Base-by-base conservation (phyloP, 2,329 filamentous ascomycete species). In the Sporothrix curviconia region DNA sequence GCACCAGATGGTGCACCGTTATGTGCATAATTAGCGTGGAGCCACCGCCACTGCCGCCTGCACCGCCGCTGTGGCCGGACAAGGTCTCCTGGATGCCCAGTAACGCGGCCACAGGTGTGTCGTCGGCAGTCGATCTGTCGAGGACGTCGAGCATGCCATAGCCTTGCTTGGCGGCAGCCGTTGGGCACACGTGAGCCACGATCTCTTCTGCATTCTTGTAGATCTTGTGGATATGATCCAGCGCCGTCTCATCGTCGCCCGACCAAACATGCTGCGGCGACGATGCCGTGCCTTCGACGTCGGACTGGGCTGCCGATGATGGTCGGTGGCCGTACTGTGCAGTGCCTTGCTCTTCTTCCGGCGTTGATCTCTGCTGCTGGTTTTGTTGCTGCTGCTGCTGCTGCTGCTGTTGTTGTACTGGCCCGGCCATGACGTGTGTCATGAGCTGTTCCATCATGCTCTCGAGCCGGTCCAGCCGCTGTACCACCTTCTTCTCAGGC, bases 381-480 rank as follows among this genome's bases (percentile, higher is more conserved):
- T 49, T 25, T 22, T 34, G 17, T 34, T 49, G 44, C 14, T 37
- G 32, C 19, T 50, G 32, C 6, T n/a, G 32, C 19, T 24, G 19
- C 7, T 24, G 46, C 3, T 37, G 32, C 5, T 50, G 47, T 17
- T 39, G 47, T n/a, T 39, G 47, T 11, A 25, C 40, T 7, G 15
- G 39, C 12, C 28, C 34, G 7, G 66, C 66, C 49, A 69, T 61
- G 40, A 72, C 67, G 36, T 69, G 70, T n/a, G 74, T 70, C 51
- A 76, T 71, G 0, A 80, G 64, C 56, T 69, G 71, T 64, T 76
- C 72, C 66, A 79, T 74, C 62, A 79, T 69, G 25, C 70, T 68
- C 62, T 80, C 78, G 3, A 80, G 69, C 0, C 74, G 70, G 19
- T 69, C 72, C 3, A 80, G 68, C 2, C 77, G 71, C 60, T 77